Evolutionary conservation across 2,329 filamentous ascomycete species (phyloP).

Genomic region (Epichloe bromicola): DNA sequence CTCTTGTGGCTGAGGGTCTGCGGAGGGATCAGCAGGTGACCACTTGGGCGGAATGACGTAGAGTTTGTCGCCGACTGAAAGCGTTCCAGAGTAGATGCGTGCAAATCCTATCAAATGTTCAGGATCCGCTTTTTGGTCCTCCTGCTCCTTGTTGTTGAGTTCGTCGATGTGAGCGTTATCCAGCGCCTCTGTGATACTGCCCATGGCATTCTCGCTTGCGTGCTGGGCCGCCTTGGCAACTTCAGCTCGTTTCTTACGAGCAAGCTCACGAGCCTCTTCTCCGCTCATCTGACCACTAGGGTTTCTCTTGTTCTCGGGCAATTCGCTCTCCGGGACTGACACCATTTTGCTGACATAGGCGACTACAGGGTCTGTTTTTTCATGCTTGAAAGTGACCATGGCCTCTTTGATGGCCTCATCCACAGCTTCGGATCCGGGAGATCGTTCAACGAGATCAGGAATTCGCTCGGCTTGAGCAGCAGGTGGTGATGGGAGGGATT

Average conservation of each 20-base stretch:
- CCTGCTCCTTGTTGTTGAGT: conserved; percentile 24
- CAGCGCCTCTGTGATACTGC: conserved; percentile 47
- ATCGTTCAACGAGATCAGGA: conserved; percentile 64
- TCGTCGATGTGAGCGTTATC: conserved; percentile 48
- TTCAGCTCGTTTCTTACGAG: conserved; percentile 77
- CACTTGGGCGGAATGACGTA: conserved; percentile 93
- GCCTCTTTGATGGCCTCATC: conserved; percentile 59
- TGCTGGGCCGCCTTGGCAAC: conserved; percentile 59
- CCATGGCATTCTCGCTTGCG: conserved; percentile 32
- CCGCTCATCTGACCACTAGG: conserved; percentile 60
- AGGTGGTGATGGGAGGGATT: conserved; percentile 77
- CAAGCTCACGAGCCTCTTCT: conserved; percentile 81
- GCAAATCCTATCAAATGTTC: conserved; percentile 94
- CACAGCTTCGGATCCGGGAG: conserved; percentile 63
- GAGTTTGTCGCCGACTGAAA: conserved; percentile 79
- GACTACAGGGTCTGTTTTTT: conserved; percentile 62
- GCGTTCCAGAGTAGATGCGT: conserved; percentile 78
- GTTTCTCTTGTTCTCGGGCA: conserved; percentile 68
- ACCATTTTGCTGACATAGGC: conserved; percentile 99
- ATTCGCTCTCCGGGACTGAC: conserved; percentile 80
- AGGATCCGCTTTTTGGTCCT: conserved; percentile 51
- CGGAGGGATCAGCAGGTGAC: conserved; percentile 64
- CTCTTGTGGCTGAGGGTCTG: conserved; percentile 61
- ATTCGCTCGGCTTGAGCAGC: conserved; percentile 68
- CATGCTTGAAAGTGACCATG: conserved; percentile 67